Base-by-base conservation (phyloP, 495 filamentous ascomycete genomes). In the Penicillium cosmopolitanum region DNA sequence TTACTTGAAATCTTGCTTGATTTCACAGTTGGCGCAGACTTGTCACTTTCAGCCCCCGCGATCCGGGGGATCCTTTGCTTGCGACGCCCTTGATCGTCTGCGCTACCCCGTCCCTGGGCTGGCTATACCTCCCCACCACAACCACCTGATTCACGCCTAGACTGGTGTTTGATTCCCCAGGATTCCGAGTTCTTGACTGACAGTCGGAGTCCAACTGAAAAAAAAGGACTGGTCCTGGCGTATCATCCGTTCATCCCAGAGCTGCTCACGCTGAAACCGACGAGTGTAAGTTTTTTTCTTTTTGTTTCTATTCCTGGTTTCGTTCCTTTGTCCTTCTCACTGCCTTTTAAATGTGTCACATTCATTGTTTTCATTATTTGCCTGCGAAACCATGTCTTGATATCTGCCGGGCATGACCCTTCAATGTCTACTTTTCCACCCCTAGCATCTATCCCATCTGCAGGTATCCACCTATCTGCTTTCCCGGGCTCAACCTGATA, bases 351-450 rank as follows among this genome's bases (percentile, higher is more conserved):
- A 16, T 16, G 6, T 9, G 16, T 40, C 12, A n/a, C 42, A n/a
- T 48, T 28, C 21, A 28, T 48, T 28, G 23, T 21, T 56, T 31
- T 10, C 19, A 35, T 50, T 25, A 18, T 16, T 48, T 21, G 21
- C 34, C 12, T 23, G 8, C 18, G 25, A 34, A 25, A 51, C 15
- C 19, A 19, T 38, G 23, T 31, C 55, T 51, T 31, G 18, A 57
- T 51, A 21, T 50, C 35, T n/a, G 5, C 15, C 12, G 36, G 15
- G 5, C 15, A n/a, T 16, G 42, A 9, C 6, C 42, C n/a, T 16
- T 19, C 42, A 40, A 44, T 21, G 34, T 43, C 43, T 38, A 57
- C 35, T 55, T 23, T 50, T 12, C 40, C 21, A 36, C 28, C 44
- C 11, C 28, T 19, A n/a, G 35, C 15, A 23, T 50, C 43, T 36